Evolutionary conservation across 306 rosid species (phyloP).

Genomic region (Amphicarpaea edgeworthii): DNA sequence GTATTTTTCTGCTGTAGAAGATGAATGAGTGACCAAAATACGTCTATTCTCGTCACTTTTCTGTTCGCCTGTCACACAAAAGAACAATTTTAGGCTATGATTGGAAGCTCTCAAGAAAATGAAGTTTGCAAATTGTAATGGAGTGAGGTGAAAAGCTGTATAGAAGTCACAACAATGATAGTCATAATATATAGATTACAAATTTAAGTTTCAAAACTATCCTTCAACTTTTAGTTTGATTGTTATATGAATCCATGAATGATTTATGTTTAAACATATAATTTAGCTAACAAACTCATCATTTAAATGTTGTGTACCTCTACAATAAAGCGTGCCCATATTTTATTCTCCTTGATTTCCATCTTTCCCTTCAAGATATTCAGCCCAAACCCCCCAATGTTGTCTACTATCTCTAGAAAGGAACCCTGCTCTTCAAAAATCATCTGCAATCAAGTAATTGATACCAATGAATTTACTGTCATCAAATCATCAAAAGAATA

Average conservation of each 20-base stretch:
- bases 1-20: conserved; percentile 61
- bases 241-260: background rate
- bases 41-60: conserved; percentile 72
- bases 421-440: conserved; percentile 78
- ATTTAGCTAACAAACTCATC: background rate
- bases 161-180: background rate
- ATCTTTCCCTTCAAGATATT: conserved; percentile 82
- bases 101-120: background rate
- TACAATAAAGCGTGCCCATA: conserved; percentile 80
- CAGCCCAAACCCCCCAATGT: conserved; percentile 68
- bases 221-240: background rate
- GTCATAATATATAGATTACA: background rate
- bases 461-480: background rate
- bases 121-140: background rate
- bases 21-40: conserved; percentile 72
- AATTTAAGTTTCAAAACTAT: background rate
- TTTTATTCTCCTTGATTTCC: conserved; percentile 69
- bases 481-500: conserved; percentile 11
- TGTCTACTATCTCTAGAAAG: conserved; percentile 83
- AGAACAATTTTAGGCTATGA: background rate
- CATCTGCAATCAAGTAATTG: conserved; percentile 65
- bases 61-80: conserved; percentile 57
- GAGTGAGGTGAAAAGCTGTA: background rate
- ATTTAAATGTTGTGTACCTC: conserved; percentile 60
- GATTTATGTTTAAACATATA: background rate